These are phyloP conservation scores for Rhizoclosmatium globosum DNA, from an alignment of 192 early-diverging fungal species.

Conservation along the genomic window DNA sequence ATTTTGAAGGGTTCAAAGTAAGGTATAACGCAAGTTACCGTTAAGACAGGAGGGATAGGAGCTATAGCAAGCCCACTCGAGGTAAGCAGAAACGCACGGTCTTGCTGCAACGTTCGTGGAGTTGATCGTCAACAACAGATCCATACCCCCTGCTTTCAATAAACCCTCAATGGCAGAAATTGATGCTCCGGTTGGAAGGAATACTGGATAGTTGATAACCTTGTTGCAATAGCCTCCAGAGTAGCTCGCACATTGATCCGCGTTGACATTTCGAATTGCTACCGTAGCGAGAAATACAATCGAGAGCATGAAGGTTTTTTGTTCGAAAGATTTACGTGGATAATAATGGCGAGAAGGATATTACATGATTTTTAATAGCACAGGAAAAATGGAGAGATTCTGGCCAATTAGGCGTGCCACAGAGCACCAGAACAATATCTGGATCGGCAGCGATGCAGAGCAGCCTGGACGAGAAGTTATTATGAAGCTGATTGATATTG, in stretches of 20 bases:
- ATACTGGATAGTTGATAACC: conserved; percentile 13
- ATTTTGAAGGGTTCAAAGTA: not conserved
- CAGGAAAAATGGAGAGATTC: conserved; percentile 8
- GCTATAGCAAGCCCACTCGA: not conserved
- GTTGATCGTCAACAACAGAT: conserved; percentile 2
- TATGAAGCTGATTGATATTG: conserved; percentile 21
- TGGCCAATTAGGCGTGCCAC: conserved; percentile 13
- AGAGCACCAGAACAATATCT: conserved; percentile 2
- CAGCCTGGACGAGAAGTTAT: conserved; percentile 26
- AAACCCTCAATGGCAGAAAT: not conserved
- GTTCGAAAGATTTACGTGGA: too few species aligned
- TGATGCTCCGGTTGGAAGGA: not conserved
- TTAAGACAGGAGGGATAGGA: not conserved
- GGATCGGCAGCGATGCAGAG: not conserved
- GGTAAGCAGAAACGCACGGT: conserved; percentile 7
- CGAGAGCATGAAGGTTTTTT: too few species aligned
- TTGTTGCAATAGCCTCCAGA: conserved; percentile 8
- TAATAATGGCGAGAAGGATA: too few species aligned
- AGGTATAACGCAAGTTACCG: not conserved
- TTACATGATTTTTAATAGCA: too few species aligned
- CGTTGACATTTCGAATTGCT: not conserved
- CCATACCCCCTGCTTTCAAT: conserved; percentile 18
- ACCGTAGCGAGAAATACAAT: too few species aligned
- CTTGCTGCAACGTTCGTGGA: not conserved
- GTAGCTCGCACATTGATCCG: not conserved